A percentile compares a stretch with the other conserved stretches of the same genome.
Evolutionary conservation across 108 stramenopile genomes (phyloP).

Genomic region (Nannochloropsis gaditana): DNA sequence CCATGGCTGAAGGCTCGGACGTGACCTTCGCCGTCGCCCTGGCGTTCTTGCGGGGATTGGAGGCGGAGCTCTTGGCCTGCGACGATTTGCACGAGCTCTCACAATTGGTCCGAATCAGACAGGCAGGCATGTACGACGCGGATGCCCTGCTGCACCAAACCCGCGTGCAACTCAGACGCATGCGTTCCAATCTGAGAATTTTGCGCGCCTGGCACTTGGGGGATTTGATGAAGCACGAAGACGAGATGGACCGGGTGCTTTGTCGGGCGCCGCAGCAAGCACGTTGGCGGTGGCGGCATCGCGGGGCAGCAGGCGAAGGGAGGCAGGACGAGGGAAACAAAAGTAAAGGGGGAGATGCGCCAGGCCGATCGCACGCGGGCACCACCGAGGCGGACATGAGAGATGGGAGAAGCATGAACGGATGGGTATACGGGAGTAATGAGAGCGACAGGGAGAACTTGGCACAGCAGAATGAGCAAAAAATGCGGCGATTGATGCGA

Average conservation of each 20-base stretch:
- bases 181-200: not conserved
- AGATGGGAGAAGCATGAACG: not conserved
- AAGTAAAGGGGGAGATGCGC: not conserved
- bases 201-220: not conserved
- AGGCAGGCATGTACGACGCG: constrained; percentile 30
- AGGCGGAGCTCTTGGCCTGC: constrained; percentile 22
- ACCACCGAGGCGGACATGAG: too few species aligned
- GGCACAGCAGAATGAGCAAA: not conserved
- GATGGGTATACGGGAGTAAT: not conserved
- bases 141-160: constrained; percentile 18
- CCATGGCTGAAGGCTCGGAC: constrained; percentile 23
- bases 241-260: not conserved
- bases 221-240: not conserved
- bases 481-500: constrained; percentile 13
- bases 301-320: not conserved
- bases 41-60: constrained; percentile 23
- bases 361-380: not conserved
- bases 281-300: not conserved
- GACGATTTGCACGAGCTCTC: constrained; percentile 23
- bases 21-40: constrained; percentile 21
- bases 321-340: not conserved
- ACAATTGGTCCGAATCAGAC: not conserved
- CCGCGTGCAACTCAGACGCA: not conserved
- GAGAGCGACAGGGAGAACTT: not conserved
- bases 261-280: not conserved